Percentiles rank a stretch among this genome's conserved stretches.
Conservation (phyloP, 2,329 filamentous ascomycete genomes). For the Hymenoscyphus albidus region DNA sequence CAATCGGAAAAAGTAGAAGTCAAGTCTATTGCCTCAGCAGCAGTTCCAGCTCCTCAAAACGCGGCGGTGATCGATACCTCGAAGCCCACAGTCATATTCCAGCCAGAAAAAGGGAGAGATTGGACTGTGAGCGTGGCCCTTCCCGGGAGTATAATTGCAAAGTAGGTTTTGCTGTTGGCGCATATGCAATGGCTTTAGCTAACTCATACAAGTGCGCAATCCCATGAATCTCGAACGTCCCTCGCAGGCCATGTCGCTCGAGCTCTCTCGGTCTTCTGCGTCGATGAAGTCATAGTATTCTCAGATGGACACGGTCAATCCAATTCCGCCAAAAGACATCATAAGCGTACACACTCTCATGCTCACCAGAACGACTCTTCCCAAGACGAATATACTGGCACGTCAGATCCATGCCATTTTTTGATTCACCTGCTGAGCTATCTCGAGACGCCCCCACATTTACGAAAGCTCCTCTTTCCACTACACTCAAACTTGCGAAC, state of each 20-base stretch:
- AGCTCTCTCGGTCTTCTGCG: constrained; percentile 74
- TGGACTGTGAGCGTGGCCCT: constrained; percentile 77
- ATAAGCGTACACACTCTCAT: constrained; percentile 22
- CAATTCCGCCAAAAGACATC: constrained; percentile 25
- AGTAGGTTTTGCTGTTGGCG: constrained; percentile 46
- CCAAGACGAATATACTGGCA: constrained; percentile 55
- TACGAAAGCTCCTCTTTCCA: constrained; percentile 71
- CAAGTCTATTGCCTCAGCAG: constrained; percentile 21
- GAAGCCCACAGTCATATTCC: constrained; percentile 67
- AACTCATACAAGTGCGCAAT: constrained; percentile 27
- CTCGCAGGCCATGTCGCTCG: constrained; percentile 74
- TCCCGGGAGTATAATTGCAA: constrained; percentile 72
- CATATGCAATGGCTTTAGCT: not conserved
- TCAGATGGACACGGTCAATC: constrained; percentile 57
- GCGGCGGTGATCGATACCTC: constrained; percentile 44
- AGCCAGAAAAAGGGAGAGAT: constrained; percentile 56
- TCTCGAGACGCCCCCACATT: constrained; percentile 79
- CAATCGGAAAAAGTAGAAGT: constrained; percentile 23
- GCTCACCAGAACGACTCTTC: constrained; percentile 42
- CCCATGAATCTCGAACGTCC: constrained; percentile 65
- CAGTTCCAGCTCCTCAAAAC: constrained; percentile 35
- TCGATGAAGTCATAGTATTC: constrained; percentile 81
- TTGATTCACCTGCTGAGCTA: constrained; percentile 75
- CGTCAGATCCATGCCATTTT: constrained; percentile 73
- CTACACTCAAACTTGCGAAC: constrained; percentile 73